Evolutionary conservation across 169 alveolate species (phyloP).

Genomic region (Eimeria sp.): DNA sequence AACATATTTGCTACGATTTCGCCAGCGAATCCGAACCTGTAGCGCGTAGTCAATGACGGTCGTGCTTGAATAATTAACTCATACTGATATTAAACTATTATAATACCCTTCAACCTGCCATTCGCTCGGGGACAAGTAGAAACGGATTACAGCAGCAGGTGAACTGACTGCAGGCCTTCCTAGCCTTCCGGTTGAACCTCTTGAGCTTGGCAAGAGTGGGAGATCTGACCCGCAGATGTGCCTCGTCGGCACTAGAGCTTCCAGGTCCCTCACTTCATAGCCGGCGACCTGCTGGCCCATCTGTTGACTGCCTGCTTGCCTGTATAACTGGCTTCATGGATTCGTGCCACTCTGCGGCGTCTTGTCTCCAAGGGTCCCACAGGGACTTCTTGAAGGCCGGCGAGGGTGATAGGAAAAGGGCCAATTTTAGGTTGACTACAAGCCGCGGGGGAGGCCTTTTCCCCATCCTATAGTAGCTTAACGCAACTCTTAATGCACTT

Average conservation of each 20-base stretch:
- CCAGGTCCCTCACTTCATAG: background rate
- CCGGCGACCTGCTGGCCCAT: background rate
- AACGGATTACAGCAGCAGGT: background rate
- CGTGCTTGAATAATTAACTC: background rate
- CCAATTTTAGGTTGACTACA: background rate
- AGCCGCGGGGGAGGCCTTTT: background rate
- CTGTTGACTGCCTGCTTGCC: background rate
- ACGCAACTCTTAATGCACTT: background rate
- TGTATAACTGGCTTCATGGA: background rate
- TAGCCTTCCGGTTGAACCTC: background rate
- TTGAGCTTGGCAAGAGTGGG: background rate
- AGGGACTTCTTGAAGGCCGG: background rate
- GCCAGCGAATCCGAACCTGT: background rate
- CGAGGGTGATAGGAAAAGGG: background rate
- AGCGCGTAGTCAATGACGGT: background rate
- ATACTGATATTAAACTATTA: no score
- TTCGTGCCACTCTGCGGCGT: background rate
- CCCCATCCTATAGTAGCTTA: background rate
- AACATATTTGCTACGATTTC: background rate
- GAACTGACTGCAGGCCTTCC: background rate
- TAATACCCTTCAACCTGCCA: no score
- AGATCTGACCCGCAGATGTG: background rate
- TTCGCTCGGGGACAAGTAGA: background rate
- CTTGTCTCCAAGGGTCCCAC: conserved; percentile 1
- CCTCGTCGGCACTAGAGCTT: background rate